Evolutionary conservation across 129 eudicot genomes (phyloP).

Genomic region (Gnaphalium uliginosum): DNA sequence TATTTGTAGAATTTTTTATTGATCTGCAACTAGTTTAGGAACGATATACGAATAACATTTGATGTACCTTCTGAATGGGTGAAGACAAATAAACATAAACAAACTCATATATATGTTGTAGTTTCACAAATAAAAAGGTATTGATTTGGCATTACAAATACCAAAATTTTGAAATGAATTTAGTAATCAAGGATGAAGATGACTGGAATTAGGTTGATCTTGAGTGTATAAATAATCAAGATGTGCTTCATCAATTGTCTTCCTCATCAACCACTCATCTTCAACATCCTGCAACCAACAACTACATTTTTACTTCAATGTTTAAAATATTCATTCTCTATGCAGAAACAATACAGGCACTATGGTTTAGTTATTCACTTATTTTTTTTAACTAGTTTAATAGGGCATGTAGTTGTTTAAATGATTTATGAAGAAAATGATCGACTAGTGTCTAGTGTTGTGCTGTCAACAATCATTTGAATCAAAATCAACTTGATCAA

Average conservation of each 20-base stretch:
- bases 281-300: slow-evolving; percentile 29
- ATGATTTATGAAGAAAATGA: background rate
- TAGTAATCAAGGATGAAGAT: slow-evolving; percentile 6
- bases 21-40: background rate
- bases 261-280: slow-evolving; percentile 56
- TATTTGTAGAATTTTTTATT: background rate
- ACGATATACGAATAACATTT: background rate
- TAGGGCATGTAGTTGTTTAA: no score
- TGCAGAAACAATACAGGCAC: no score
- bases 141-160: slow-evolving; percentile 5
- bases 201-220: slow-evolving; percentile 14
- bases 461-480: background rate
- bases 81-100: slow-evolving; percentile 3
- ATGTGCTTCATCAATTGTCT: slow-evolving; percentile 52
- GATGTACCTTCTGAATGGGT: background rate
- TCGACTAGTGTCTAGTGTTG: background rate
- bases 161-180: background rate
- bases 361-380: no score
- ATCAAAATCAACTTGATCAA: background rate
- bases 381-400: no score
- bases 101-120: background rate
- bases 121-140: background rate
- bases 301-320: background rate
- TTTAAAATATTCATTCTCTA: background rate
- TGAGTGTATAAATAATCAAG: slow-evolving; percentile 59